A percentile compares a stretch with the other conserved stretches of the same genome.
Evolutionary conservation across 805 yeast genomes (phyloP).

Genomic region (Pichia pseudocactophila): DNA sequence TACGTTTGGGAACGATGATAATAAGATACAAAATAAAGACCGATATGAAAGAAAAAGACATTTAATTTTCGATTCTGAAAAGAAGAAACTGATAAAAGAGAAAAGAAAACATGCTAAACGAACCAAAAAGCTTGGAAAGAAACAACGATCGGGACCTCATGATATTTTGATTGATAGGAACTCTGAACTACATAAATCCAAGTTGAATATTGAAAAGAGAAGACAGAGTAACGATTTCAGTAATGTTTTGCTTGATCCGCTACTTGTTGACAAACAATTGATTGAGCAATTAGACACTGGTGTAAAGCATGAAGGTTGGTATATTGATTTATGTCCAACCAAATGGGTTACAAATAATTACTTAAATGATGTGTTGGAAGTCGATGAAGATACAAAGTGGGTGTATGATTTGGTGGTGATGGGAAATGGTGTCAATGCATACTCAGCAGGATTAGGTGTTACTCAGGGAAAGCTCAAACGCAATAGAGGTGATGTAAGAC

Average conservation of each 20-base stretch:
- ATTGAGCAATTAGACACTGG: slow-evolving; percentile 11
- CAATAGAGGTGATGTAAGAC: slow-evolving; percentile 39
- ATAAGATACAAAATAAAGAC: background rate
- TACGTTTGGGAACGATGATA: background rate
- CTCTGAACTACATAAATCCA: background rate
- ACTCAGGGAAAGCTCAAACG: slow-evolving; percentile 10
- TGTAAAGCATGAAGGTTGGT: slow-evolving; percentile 41
- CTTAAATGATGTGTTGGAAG: slow-evolving; percentile 41
- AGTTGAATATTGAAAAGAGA: slow-evolving; percentile 3
- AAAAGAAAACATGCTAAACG: slow-evolving; percentile 1
- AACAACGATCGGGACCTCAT: background rate
- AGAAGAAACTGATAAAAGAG: slow-evolving; percentile 5
- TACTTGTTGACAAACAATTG: slow-evolving; percentile 5
- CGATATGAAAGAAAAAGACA: background rate
- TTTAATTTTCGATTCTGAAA: slow-evolving; percentile 5
- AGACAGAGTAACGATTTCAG: slow-evolving; percentile 9
- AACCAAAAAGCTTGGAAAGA: slow-evolving; percentile 3
- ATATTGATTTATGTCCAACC: slow-evolving; percentile 52
- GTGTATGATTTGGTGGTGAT: slow-evolving; percentile 50
- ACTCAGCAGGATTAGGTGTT: slow-evolving; percentile 18
- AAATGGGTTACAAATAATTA: slow-evolving; percentile 52
- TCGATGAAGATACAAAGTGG: slow-evolving; percentile 78
- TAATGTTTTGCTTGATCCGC: slow-evolving; percentile 7
- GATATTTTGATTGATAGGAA: slow-evolving; percentile 1
- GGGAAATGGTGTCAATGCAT: slow-evolving; percentile 14